A percentile compares a stretch with the other conserved stretches of the same genome.
These are phyloP conservation scores for Termitomyces sp. DNA, from an alignment of 768 basidiomycete species.

Conservation along the genomic window DNA sequence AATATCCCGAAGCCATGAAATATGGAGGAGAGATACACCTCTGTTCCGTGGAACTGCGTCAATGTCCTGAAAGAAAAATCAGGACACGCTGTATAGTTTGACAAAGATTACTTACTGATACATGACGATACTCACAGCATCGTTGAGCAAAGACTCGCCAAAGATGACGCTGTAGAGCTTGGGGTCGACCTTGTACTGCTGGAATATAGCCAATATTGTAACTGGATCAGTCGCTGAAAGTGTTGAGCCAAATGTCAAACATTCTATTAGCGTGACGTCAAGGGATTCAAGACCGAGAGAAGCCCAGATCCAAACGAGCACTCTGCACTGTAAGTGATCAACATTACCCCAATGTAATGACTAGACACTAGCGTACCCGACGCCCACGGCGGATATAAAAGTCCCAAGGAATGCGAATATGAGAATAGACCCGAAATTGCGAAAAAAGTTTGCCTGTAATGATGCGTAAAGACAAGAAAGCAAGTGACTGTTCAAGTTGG, in stretches of 20 bases:
- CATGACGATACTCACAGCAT: constrained; percentile 99
- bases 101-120: constrained; percentile 76
- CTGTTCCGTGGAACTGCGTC: constrained; percentile 84
- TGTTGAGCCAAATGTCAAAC: constrained; percentile 93
- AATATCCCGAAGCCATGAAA: constrained; percentile 99
- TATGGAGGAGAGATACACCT: constrained; percentile 81
- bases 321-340: constrained; percentile 58
- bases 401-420: constrained; percentile 93
- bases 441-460: constrained; percentile 91
- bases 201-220: constrained; percentile 97
- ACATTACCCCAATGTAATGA: constrained; percentile 11
- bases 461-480: constrained; percentile 3
- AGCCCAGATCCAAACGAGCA: constrained; percentile 92
- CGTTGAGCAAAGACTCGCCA: constrained; percentile 94
- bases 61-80: constrained; percentile 55
- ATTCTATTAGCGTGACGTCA: constrained; percentile 83
- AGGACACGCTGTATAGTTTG: neutral
- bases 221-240: constrained; percentile 97
- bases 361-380: constrained; percentile 67
- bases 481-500: neutral
- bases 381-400: constrained; percentile 92
- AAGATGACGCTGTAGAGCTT: constrained; percentile 97
- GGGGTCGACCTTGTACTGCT: constrained; percentile 97
- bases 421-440: constrained; percentile 95
- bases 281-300: constrained; percentile 89